Conservation (phyloP, 2,329 filamentous ascomycete genomes). For the Fusarium nelsonii region DNA sequence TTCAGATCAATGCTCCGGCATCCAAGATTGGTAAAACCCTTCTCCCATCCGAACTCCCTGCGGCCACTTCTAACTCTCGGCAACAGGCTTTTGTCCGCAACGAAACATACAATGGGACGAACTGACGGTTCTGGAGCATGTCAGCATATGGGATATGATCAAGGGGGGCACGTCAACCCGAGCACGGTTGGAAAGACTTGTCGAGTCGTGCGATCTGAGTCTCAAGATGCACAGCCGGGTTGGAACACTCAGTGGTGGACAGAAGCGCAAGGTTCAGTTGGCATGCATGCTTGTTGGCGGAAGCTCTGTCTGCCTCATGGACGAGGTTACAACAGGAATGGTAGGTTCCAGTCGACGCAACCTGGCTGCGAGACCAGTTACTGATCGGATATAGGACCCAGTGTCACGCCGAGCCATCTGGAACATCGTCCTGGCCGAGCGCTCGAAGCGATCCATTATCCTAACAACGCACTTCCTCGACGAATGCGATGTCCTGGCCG, state of each 20-base stretch:
- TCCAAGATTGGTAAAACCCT: slow-evolving; percentile 5
- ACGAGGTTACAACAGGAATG: slow-evolving; percentile 71
- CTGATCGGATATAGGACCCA: too few species aligned
- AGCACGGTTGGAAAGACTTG: slow-evolving; percentile 60
- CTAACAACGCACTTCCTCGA: slow-evolving; percentile 90
- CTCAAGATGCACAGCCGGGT: slow-evolving; percentile 76
- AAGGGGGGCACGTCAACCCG: slow-evolving; percentile 7
- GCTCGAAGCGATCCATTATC: slow-evolving; percentile 80
- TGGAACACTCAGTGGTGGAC: slow-evolving; percentile 82
- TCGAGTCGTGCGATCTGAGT: slow-evolving; percentile 75
- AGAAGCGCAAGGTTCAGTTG: slow-evolving; percentile 87
- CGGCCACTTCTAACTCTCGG: too few species aligned
- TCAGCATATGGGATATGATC: slow-evolving; percentile 6
- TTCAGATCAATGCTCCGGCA: background rate
- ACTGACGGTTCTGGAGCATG: slow-evolving; percentile 16
- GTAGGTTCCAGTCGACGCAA: too few species aligned
- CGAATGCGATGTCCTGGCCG: slow-evolving; percentile 84
- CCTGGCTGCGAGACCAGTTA: too few species aligned
- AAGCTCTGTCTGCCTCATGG: slow-evolving; percentile 57
- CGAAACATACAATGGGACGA: slow-evolving; percentile 27
- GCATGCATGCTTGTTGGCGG: slow-evolving; percentile 91
- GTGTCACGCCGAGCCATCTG: slow-evolving; percentile 85
- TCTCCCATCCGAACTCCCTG: too few species aligned
- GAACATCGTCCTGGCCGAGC: slow-evolving; percentile 85
- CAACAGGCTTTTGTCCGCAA: slow-evolving; percentile 19